Percentiles rank a stretch among this genome's conserved stretches.
Evolutionary conservation across 352 stramenopile genomes (phyloP).

Genomic region (Thalassiosira mediterranea): DNA sequence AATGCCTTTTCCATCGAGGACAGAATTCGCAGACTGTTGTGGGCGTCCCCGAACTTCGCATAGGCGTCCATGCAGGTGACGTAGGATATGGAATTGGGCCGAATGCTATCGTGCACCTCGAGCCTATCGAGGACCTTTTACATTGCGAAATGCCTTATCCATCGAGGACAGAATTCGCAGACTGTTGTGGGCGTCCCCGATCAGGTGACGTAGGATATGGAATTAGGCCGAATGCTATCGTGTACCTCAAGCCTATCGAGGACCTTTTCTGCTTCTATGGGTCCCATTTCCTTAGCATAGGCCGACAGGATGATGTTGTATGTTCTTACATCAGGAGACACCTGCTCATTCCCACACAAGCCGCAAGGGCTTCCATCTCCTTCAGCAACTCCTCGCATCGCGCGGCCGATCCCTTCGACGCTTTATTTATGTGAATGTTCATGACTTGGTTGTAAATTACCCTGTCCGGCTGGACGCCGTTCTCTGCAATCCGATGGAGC

Average conservation of each 20-base stretch:
- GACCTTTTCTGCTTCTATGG: slow-evolving; percentile 28
- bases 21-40: slow-evolving; percentile 48
- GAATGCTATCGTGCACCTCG: slow-evolving; percentile 20
- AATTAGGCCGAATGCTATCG: slow-evolving; percentile 25
- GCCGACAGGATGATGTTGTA: slow-evolving; percentile 48
- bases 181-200: slow-evolving; percentile 47
- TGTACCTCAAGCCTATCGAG: slow-evolving; percentile 36
- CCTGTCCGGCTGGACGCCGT: slow-evolving; percentile 30
- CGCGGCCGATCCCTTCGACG: slow-evolving; percentile 28
- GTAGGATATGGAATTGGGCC: slow-evolving; percentile 40
- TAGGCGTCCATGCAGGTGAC: slow-evolving; percentile 45
- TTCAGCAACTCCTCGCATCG: slow-evolving; percentile 33
- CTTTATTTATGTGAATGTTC: slow-evolving; percentile 42
- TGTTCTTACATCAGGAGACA: slow-evolving; percentile 42
- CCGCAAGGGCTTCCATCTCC: slow-evolving; percentile 34
- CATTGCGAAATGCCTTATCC: slow-evolving; percentile 48
- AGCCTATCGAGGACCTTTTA: slow-evolving; percentile 33
- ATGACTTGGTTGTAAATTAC: slow-evolving; percentile 50
- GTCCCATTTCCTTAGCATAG: slow-evolving; percentile 37
- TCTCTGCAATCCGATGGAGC: slow-evolving; percentile 10
- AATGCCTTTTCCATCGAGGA: slow-evolving; percentile 49
- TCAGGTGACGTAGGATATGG: slow-evolving; percentile 42
- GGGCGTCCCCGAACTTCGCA: slow-evolving; percentile 35
- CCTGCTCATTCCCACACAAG: slow-evolving; percentile 31
- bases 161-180: slow-evolving; percentile 46